A percentile compares a stretch with the other conserved stretches of the same genome.
phyloP scores from a whole-genome alignment of 2,329 filamentous ascomycete genomes.

The Sporothrix humicola region DNA sequence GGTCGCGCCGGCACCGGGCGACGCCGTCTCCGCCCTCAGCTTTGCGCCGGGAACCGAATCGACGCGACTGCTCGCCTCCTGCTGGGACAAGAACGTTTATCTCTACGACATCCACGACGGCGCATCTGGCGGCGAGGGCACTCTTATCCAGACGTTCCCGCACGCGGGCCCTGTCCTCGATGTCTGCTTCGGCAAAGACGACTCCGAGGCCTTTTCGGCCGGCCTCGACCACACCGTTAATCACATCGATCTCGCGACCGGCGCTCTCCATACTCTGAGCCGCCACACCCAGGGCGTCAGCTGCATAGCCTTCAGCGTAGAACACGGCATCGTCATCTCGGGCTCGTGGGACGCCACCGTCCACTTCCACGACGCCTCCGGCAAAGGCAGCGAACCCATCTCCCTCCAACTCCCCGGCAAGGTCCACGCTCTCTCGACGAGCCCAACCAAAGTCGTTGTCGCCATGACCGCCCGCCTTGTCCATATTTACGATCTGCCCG shows the following conservation, averaged over 20 bases:
- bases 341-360: slow-evolving; percentile 93
- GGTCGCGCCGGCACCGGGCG: slow-evolving; percentile 78
- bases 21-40: slow-evolving; percentile 83
- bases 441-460: slow-evolving; percentile 81
- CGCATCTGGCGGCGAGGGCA: slow-evolving; percentile 62
- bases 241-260: slow-evolving; percentile 73
- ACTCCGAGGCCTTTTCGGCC: slow-evolving; percentile 82
- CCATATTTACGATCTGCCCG: slow-evolving; percentile 87
- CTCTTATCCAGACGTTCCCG: slow-evolving; percentile 74
- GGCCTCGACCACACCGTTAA: slow-evolving; percentile 87
- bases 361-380: slow-evolving; percentile 73
- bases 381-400: slow-evolving; percentile 52
- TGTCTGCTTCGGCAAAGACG: slow-evolving; percentile 84
- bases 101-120: slow-evolving; percentile 74
- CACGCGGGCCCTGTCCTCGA: slow-evolving; percentile 87
- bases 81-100: slow-evolving; percentile 93
- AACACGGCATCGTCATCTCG: slow-evolving; percentile 82
- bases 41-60: slow-evolving; percentile 81
- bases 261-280: slow-evolving; percentile 75
- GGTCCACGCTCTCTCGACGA: slow-evolving; percentile 84
- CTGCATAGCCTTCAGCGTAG: slow-evolving; percentile 78
- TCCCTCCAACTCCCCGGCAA: slow-evolving; percentile 78
- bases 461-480: slow-evolving; percentile 95
- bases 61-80: slow-evolving; percentile 81
- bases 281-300: slow-evolving; percentile 81